Evolutionary conservation across 2,329 filamentous ascomycete genomes (phyloP), one percentile per base, ranked within the genome.

Genomic region (Pseudogymnoascus destructans): DNA sequence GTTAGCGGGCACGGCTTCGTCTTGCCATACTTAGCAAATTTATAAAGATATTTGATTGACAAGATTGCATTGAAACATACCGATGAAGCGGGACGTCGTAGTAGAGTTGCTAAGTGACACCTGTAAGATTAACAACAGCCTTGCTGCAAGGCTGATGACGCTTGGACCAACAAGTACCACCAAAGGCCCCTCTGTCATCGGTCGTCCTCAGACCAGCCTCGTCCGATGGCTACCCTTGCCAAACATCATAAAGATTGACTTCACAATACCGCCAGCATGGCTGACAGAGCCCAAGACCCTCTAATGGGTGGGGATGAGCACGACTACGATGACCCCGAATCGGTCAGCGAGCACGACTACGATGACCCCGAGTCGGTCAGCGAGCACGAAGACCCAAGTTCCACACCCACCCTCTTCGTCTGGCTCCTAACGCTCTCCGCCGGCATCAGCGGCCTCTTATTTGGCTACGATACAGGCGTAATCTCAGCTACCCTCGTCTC

Each of bases 391-490:
- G 63, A 64, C 36, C 56, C 63, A 11, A 58, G 55, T 35, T 63
- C 66, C 54, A 64, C 66, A 1, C 68, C 67, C 1, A 67, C 78
- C 2, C 57, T 75, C 17, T 84, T 82, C 62, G 75, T 86, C 30
- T 79, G 82, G 74, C 67, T 81, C 11, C 71, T 87, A 61, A 84
- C 82, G 3, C 71, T 84, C 55, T 79, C 81, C 9, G 84, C 84
- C 9, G 81, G 83, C 4, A 83, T 86, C 57, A 84, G 81, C 64
- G 84, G 84, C 5, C 73, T 87, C 0, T 67, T 87, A 0, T 86
- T 87, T 72, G 84, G 84, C 65, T 87, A 82, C 66, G 82, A 85
- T 66, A 85, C 82, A 0, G 82, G 84, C 54, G 84, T 86, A 13
- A 85, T 87, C 59, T 86, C 82, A 30, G 80, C 82, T 2, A 85